Base-by-base conservation (phyloP, 73 alveolate genomes). In the Paramecium pentaurelia region DNA sequence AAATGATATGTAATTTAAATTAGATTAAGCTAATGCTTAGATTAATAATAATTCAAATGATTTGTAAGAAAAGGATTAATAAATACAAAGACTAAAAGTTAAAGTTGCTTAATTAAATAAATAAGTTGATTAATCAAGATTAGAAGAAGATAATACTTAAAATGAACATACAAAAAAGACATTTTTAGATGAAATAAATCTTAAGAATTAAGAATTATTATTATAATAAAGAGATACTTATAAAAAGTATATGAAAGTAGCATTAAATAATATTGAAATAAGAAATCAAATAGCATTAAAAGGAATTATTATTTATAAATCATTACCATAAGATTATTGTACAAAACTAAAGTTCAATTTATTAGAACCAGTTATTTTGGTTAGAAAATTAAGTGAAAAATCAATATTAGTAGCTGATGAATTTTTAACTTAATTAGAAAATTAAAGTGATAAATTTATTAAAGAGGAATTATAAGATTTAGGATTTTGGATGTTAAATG, bases 401-500 rank as follows among this genome's bases (percentile, higher is more conserved):
- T n/a, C 91, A 8, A n/a, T 42, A 32, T 18, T 80, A 45, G 58
- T 80, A 18, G 71, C 91, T 2, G 91, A 80, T 25, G 91, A 80
- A 80, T 80, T 80, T 40, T 80, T 80, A 47, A 25, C 6, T 20
- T 7, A 40, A 44, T 18, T 80, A 20, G 91, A 80, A 45, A 45
- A 40, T 45, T 44, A 20, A 8, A 44, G 91, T 25, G 91, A 80
- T 25, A 80, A 80, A 47, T 80, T 80, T 4, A 80, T 80, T 3
- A 80, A 27, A 47, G 91, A 80, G 10, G 91, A 80, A 36, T 38
- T 32, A 11, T 49, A 80, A 25, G 91, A 80, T 42, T 80, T 80
- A 80, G 91, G 64, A 18, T 80, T 80, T 49, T 80, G 91, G 91
- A 80, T 80, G 91, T 80, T 80, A 45, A 44, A 47, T 25, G 71